A percentile compares a stretch with the other conserved stretches of the same genome.
phyloP scores from a whole-genome alignment of 768 basidiomycete genomes.

The Pisolithus tinctorius region DNA sequence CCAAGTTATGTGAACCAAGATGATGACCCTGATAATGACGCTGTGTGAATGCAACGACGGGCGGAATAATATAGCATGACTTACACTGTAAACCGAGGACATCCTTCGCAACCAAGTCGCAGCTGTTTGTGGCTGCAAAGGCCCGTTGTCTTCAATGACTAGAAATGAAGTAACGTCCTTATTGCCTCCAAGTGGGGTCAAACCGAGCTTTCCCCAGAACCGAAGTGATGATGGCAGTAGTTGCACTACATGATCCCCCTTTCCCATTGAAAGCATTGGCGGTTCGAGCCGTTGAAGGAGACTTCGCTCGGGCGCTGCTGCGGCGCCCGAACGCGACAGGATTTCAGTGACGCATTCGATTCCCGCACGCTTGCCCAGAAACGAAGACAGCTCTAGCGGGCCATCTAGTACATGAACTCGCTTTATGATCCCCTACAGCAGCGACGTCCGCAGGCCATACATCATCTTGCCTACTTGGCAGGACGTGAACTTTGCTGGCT shows the following conservation, averaged over 20 bases:
- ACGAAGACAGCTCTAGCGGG: slow-evolving; percentile 34
- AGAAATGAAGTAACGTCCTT: slow-evolving; percentile 68
- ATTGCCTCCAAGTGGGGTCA: slow-evolving; percentile 60
- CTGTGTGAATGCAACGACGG: slow-evolving; percentile 8
- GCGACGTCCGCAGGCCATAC: slow-evolving; percentile 58
- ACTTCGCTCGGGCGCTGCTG: slow-evolving; percentile 1
- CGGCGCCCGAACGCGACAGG: background rate
- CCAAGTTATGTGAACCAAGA: slow-evolving; percentile 51
- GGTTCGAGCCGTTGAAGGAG: slow-evolving; percentile 34
- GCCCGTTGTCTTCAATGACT: slow-evolving; percentile 57
- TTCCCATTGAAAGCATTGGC: slow-evolving; percentile 60
- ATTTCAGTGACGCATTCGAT: slow-evolving; percentile 1
- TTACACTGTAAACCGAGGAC: slow-evolving; percentile 51
- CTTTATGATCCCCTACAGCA: slow-evolving; percentile 28
- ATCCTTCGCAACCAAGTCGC: slow-evolving; percentile 55
- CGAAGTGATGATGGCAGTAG: slow-evolving; percentile 62
- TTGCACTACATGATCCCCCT: slow-evolving; percentile 64
- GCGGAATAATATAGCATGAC: slow-evolving; percentile 15
- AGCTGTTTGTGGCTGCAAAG: slow-evolving; percentile 41
- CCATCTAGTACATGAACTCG: slow-evolving; percentile 32
- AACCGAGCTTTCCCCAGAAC: slow-evolving; percentile 83
- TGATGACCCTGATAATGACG: slow-evolving; percentile 44
- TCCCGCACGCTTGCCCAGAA: slow-evolving; percentile 37
- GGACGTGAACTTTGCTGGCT: slow-evolving; percentile 26
- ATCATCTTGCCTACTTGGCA: slow-evolving; percentile 19